phyloP scores from a whole-genome alignment of 768 basidiomycete genomes.

The Dictyophora rubrovolvata region DNA sequence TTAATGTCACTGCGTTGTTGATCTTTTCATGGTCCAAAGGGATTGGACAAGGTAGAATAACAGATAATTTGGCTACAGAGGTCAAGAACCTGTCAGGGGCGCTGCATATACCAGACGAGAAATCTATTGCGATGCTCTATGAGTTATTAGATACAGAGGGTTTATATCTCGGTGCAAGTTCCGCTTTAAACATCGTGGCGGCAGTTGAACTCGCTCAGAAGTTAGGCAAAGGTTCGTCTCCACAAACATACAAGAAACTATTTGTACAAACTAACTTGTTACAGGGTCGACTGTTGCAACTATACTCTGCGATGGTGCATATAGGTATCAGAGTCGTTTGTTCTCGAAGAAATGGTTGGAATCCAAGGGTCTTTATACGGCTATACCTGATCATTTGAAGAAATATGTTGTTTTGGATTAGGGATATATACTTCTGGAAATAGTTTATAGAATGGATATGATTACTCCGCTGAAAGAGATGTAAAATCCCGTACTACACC shows the following conservation, averaged over 20 bases:
- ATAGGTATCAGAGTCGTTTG: conserved; percentile 91
- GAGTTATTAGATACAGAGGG: conserved; percentile 87
- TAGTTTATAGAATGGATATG: not conserved
- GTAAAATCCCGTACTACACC: no score
- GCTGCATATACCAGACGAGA: conserved; percentile 76
- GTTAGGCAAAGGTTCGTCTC: conserved; percentile 62
- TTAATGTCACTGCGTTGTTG: not conserved
- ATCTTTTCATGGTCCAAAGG: conserved; percentile 34
- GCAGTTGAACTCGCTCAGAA: conserved; percentile 80
- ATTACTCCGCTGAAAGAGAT: no score
- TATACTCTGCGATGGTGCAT: conserved; percentile 89
- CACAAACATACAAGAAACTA: not conserved
- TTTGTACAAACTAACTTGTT: not conserved
- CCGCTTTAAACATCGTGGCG: conserved; percentile 91
- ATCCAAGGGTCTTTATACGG: conserved; percentile 62
- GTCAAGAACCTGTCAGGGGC: conserved; percentile 72
- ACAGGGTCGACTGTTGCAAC: conserved; percentile 79
- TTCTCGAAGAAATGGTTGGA: conserved; percentile 92
- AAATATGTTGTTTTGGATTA: conserved; percentile 86
- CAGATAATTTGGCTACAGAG: conserved; percentile 80
- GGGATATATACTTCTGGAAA: not conserved
- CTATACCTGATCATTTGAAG: conserved; percentile 74
- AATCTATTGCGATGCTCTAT: conserved; percentile 90
- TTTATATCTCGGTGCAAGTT: conserved; percentile 87
- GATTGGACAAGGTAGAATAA: conserved; percentile 95